These are phyloP conservation scores for Cercospora zeina DNA, from an alignment of 2,329 filamentous ascomycete species.

Conservation along the genomic window DNA sequence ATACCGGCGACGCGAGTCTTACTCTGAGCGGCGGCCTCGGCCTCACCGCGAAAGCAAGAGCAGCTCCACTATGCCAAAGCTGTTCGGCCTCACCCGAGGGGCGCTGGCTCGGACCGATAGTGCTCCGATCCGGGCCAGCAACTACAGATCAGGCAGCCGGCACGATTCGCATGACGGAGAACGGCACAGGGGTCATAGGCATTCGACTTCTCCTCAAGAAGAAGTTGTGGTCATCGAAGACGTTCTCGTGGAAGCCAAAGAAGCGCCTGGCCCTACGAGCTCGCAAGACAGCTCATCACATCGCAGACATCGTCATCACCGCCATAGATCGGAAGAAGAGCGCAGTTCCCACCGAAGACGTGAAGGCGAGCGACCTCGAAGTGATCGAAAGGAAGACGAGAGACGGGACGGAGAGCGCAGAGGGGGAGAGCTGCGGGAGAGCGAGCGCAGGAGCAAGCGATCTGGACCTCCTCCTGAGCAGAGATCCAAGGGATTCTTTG, in stretches of 20 bases:
- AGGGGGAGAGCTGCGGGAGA: conserved; percentile 14
- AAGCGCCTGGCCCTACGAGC: conserved; percentile 7
- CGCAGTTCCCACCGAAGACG: conserved; percentile 7
- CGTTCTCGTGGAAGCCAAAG: conserved; percentile 4
- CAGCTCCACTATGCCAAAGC: conserved; percentile 11
- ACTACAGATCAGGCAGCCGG: conserved; percentile 13
- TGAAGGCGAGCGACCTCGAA: conserved; percentile 17
- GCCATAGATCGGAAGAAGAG: conserved; percentile 16
- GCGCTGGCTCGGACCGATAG: conserved; percentile 19
- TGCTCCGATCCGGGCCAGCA: conserved; percentile 16
- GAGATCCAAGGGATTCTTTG: conserved; percentile 23
- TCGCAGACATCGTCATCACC: conserved; percentile 22
- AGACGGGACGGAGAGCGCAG: conserved; percentile 17
- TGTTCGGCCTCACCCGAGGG: conserved; percentile 14
- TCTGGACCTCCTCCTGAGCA: conserved; percentile 16
- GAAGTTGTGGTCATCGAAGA: conserved; percentile 18
- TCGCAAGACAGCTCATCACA: conserved; percentile 22
- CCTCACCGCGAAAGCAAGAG: conserved; percentile 24
- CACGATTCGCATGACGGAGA: conserved; percentile 7
- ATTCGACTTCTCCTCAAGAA: conserved; percentile 9
- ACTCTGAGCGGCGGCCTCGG: conserved; percentile 15
- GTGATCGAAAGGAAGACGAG: conserved; percentile 13
- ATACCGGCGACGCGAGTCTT: conserved; percentile 22
- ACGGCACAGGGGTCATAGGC: conserved; percentile 3
- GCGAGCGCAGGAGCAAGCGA: conserved; percentile 20